Conservation (phyloP, 208 protist species). For the Crithidia brevicula region DNA sequence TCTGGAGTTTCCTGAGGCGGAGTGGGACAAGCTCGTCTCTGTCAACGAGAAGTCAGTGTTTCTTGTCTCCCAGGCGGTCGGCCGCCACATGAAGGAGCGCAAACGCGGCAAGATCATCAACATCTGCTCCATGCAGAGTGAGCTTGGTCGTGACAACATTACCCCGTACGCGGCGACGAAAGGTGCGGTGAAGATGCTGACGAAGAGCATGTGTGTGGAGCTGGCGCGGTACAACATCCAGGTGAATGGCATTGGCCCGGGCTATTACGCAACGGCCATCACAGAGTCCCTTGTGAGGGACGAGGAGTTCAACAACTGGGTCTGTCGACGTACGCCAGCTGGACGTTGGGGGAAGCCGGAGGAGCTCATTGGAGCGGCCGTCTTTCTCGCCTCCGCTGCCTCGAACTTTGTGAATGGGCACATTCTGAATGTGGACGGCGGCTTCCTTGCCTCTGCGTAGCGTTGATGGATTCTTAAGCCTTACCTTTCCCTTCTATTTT, state of each 20-base stretch:
- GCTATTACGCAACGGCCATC: conserved; percentile 34
- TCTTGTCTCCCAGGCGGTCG: conserved; percentile 32
- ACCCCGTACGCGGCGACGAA: conserved; percentile 55
- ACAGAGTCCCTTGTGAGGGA: conserved; percentile 35
- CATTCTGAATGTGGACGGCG: conserved; percentile 37
- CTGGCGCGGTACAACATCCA: conserved; percentile 44
- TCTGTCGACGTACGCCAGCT: conserved; percentile 34
- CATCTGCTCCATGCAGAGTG: conserved; percentile 42
- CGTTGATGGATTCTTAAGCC: too few species aligned
- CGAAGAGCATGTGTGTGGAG: conserved; percentile 50
- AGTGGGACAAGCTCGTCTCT: conserved; percentile 43
- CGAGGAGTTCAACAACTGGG: conserved; percentile 11
- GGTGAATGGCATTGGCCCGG: conserved; percentile 49
- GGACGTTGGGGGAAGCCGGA: conserved; percentile 34
- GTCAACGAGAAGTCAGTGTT: conserved; percentile 49
- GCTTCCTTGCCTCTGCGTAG: conserved; percentile 25
- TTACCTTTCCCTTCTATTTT: background rate
- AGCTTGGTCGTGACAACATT: conserved; percentile 35
- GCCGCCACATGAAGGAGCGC: conserved; percentile 38
- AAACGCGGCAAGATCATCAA: conserved; percentile 49
- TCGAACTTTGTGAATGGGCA: conserved; percentile 29
- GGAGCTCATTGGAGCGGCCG: conserved; percentile 32
- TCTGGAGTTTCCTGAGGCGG: conserved; percentile 35
- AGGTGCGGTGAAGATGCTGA: conserved; percentile 48
- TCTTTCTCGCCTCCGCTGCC: conserved; percentile 31